phyloP scores from a whole-genome alignment of 768 basidiomycete genomes.

The Phlebiopsis gigantea region DNA sequence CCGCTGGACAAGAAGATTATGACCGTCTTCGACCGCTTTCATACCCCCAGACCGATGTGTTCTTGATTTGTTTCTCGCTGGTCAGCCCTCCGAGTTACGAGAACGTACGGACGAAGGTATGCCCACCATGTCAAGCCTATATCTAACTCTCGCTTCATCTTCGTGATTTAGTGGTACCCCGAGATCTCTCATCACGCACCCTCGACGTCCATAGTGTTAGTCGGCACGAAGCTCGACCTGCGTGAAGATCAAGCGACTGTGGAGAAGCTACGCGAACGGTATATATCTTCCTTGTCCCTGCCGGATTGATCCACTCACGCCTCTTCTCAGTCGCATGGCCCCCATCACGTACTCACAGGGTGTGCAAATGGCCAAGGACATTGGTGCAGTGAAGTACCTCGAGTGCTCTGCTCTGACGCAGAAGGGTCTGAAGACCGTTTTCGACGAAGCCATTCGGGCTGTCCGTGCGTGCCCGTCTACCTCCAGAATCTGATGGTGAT shows the following conservation, averaged over 20 bases:
- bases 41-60: constrained; percentile 99
- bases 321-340: constrained; percentile 71
- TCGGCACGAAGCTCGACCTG: constrained; percentile 96
- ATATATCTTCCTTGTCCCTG: constrained; percentile 20
- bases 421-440: constrained; percentile 98
- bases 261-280: constrained; percentile 91
- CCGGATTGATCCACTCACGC: not conserved
- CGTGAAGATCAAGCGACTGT: constrained; percentile 93
- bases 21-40: constrained; percentile 95
- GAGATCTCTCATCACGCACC: constrained; percentile 98
- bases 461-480: constrained; percentile 61
- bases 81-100: constrained; percentile 98
- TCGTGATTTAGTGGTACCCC: constrained; percentile 72
- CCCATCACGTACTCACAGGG: constrained; percentile 93
- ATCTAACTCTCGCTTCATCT: not conserved
- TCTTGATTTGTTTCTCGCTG: constrained; percentile 98
- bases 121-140: constrained; percentile 21
- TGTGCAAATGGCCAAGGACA: constrained; percentile 86
- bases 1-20: constrained; percentile 99
- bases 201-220: constrained; percentile 85
- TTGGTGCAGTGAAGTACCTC: constrained; percentile 84
- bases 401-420: constrained; percentile 97
- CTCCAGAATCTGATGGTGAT: not conserved
- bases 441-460: constrained; percentile 97
- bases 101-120: constrained; percentile 95